These are phyloP conservation scores for Fusarium pseudocircinatum DNA, from an alignment of 2,329 filamentous ascomycete species.

Conservation along the genomic window DNA sequence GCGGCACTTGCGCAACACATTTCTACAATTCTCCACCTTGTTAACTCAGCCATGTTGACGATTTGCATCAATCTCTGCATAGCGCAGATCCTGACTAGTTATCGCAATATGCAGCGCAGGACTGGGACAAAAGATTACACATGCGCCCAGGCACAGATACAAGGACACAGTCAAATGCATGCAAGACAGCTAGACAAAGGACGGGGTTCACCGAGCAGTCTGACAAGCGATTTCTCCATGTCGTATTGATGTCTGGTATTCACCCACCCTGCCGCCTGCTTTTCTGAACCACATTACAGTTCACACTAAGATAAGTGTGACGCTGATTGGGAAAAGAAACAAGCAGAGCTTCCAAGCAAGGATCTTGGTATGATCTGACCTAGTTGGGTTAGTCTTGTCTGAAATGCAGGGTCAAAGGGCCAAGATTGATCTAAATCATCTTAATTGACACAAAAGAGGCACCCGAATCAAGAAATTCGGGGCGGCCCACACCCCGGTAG, in stretches of 20 bases:
- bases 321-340: conserved; percentile 11
- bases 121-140: background rate
- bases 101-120: conserved; percentile 18
- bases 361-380: conserved; percentile 10
- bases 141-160: background rate
- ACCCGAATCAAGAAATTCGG: conserved; percentile 36
- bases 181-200: background rate
- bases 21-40: conserved; percentile 23
- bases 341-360: conserved; percentile 13
- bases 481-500: conserved; percentile 27
- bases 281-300: conserved; percentile 8
- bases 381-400: background rate
- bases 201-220: background rate
- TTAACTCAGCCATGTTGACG: conserved; percentile 27
- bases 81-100: conserved; percentile 22
- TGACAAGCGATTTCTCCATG: background rate
- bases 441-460: conserved; percentile 9
- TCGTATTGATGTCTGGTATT: background rate
- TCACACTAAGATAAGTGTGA: conserved; percentile 36
- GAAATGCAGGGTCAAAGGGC: conserved; percentile 15
- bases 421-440: background rate
- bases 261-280: background rate
- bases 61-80: conserved; percentile 1
- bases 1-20: conserved; percentile 31
- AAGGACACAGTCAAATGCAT: background rate